These are phyloP conservation scores for Pholiota molesta DNA, from an alignment of 768 basidiomycete genomes.

Conservation along the genomic window DNA sequence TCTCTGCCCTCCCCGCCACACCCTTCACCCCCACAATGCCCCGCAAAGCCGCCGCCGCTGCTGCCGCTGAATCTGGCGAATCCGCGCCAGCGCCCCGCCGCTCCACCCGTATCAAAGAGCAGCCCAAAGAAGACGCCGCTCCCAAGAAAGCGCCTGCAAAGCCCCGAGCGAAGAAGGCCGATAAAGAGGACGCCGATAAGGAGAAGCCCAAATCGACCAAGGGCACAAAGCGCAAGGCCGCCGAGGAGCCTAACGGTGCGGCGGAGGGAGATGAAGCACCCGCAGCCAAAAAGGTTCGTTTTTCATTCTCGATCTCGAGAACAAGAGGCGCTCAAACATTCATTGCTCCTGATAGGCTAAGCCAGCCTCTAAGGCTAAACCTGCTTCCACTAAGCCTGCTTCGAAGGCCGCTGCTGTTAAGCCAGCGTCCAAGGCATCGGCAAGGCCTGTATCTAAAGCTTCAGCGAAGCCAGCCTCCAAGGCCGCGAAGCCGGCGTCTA, in stretches of 20 bases:
- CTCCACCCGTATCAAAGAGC: conserved; percentile 75
- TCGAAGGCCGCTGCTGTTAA: conserved; percentile 41
- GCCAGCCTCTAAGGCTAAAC: conserved; percentile 42
- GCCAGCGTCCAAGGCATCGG: conserved; percentile 44
- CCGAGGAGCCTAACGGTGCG: conserved; percentile 42
- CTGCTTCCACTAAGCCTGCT: conserved; percentile 38
- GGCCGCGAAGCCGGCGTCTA: conserved; percentile 47
- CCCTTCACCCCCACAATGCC: conserved; percentile 51
- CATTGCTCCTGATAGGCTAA: conserved; percentile 38
- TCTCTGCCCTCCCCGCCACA: conserved; percentile 8
- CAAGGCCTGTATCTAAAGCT: conserved; percentile 45
- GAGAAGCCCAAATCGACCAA: conserved; percentile 57
- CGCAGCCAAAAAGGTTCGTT: conserved; percentile 64
- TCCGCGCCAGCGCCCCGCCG: conserved; percentile 57
- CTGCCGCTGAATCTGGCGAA: conserved; percentile 41
- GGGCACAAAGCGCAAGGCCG: conserved; percentile 47
- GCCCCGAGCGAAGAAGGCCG: conserved; percentile 59
- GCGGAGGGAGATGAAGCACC: conserved; percentile 42
- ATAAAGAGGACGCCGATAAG: conserved; percentile 44
- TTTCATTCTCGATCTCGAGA: conserved; percentile 8
- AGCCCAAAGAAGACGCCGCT: conserved; percentile 54
- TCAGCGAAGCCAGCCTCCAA: conserved; percentile 48
- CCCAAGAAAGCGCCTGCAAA: conserved; percentile 67
- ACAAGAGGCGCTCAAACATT: conserved; percentile 16
- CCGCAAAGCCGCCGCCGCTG: conserved; percentile 62